These are phyloP conservation scores for Ascochyta lentis DNA, from an alignment of 2,329 filamentous ascomycete species.

Conservation along the genomic window DNA sequence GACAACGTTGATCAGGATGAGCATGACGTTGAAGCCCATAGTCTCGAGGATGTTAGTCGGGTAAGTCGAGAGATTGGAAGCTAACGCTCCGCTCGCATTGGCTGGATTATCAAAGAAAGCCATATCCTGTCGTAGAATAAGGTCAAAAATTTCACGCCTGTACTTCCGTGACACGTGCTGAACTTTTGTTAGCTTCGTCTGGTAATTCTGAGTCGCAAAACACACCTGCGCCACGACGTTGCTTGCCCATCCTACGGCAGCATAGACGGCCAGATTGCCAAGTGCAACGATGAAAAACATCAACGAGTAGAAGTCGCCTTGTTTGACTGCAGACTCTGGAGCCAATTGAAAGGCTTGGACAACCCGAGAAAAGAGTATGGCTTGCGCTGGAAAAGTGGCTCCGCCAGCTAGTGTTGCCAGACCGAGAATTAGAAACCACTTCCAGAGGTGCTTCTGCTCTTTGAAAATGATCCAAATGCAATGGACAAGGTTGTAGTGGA, in stretches of 20 bases:
- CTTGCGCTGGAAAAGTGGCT: conserved; percentile 41
- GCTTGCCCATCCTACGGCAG: conserved; percentile 53
- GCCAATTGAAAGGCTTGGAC: conserved; percentile 57
- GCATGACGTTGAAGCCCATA: conserved; percentile 85
- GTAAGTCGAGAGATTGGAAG: conserved; percentile 68
- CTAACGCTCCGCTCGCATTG: conserved; percentile 87
- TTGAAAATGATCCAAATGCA: conserved; percentile 36
- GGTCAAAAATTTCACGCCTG: conserved; percentile 71
- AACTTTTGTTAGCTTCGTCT: neutral
- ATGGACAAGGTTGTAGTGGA: conserved; percentile 39
- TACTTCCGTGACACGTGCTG: conserved; percentile 40
- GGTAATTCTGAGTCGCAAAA: conserved; percentile 26
- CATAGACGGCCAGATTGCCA: conserved; percentile 54
- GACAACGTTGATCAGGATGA: conserved; percentile 78
- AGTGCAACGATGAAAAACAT: conserved; percentile 65
- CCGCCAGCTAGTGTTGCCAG: conserved; percentile 41
- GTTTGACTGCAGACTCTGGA: conserved; percentile 46
- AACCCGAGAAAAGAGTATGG: conserved; percentile 58
- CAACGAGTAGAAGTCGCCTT: conserved; percentile 60
- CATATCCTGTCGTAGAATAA: conserved; percentile 91
- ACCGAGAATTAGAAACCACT: conserved; percentile 35
- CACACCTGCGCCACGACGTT: conserved; percentile 54
- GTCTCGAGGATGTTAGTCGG: conserved; percentile 88
- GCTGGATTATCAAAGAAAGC: conserved; percentile 88
- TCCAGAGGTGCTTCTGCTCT: conserved; percentile 49